Conservation (phyloP, 441 rosid species). For the Pelargonium cotyledonis region DNA sequence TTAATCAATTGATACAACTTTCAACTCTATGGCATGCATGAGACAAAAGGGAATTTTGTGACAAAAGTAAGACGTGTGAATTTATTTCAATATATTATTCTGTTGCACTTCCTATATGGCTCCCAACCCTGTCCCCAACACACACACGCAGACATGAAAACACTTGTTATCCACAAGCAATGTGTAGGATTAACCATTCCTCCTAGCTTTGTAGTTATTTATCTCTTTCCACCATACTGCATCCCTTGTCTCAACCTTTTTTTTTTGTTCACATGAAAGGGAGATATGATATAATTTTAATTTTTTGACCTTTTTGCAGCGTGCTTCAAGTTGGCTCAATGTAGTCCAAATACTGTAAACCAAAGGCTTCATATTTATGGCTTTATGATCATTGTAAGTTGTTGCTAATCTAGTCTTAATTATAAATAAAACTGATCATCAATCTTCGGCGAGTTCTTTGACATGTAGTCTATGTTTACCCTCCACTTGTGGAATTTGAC, state of each 20-base stretch:
- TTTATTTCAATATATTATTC: no score
- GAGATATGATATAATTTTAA: conserved; percentile 5
- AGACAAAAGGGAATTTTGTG: no score
- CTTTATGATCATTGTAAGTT: conserved; percentile 77
- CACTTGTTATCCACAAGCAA: no score
- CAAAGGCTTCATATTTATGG: conserved; percentile 90
- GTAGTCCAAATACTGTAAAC: conserved; percentile 51
- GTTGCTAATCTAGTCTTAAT: neutral
- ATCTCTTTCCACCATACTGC: neutral
- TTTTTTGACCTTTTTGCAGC: conserved; percentile 37
- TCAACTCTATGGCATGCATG: neutral
- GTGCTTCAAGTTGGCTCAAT: conserved; percentile 75
- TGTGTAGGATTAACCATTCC: neutral
- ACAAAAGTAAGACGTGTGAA: no score
- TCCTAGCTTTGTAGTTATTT: neutral
- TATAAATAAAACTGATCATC: neutral
- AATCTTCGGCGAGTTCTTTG: no score
- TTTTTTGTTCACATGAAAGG: conserved; percentile 3
- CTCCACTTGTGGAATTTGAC: no score
- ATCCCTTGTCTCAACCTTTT: neutral
- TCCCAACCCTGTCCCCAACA: no score
- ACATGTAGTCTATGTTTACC: no score
- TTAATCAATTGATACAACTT: neutral
- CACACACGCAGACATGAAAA: no score
- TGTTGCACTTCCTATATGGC: no score